Evolutionary conservation across 1,284 basidiomycete genomes (phyloP).

Genomic region (Flammula alnicola): DNA sequence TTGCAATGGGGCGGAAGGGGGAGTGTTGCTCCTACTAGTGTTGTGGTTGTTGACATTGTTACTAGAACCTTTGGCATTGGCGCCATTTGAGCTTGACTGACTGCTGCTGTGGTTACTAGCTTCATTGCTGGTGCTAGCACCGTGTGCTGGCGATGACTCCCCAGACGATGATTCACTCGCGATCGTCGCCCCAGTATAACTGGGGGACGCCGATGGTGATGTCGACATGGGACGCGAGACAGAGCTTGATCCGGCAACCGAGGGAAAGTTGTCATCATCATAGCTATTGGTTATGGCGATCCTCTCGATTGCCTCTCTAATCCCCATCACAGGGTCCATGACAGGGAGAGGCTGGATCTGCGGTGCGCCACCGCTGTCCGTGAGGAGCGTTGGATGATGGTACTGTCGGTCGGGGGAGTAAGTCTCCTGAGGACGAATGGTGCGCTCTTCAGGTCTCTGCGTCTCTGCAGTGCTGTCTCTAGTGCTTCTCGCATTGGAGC

Average conservation of each 20-base stretch:
- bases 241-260: too few relatives aligned
- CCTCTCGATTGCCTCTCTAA: not conserved
- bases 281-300: not conserved
- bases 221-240: too few relatives aligned
- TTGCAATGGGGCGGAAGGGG: constrained; percentile 23
- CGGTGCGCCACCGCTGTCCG: not conserved
- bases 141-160: too few relatives aligned
- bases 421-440: constrained; percentile 48
- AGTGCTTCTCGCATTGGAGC: too few relatives aligned
- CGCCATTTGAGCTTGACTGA: not conserved
- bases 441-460: constrained; percentile 39
- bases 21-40: constrained; percentile 33
- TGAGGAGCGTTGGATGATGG: not conserved
- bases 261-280: too few relatives aligned
- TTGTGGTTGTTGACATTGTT: too few relatives aligned
- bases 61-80: constrained; percentile 16
- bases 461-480: not conserved
- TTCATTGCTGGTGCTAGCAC: too few relatives aligned
- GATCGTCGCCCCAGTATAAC: too few relatives aligned
- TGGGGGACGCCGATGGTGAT: too few relatives aligned
- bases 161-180: too few relatives aligned
- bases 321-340: not conserved
- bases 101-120: too few relatives aligned
- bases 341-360: not conserved
- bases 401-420: constrained; percentile 4